phyloP scores from a whole-genome alignment of 768 basidiomycete species.

The Boletus rex-veris region DNA sequence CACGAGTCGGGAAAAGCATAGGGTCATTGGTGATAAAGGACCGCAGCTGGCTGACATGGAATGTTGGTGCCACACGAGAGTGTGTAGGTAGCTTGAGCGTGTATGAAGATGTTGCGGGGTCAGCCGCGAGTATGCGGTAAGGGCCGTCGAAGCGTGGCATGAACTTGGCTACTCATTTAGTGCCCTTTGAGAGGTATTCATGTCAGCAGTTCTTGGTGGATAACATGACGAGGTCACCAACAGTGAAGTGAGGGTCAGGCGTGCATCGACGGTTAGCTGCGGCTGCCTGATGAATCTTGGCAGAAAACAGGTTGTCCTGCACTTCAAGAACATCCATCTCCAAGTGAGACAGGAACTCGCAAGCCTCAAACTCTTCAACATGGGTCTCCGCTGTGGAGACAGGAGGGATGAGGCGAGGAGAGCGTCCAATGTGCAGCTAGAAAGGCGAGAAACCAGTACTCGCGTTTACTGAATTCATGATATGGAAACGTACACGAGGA shows the following conservation, averaged over 20 bases:
- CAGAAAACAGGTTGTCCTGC: not conserved
- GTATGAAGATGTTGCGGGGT: not conserved
- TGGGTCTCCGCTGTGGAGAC: no score
- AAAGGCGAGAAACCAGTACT: no score
- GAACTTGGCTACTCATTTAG: not conserved
- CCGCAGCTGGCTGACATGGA: not conserved
- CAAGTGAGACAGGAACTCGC: not conserved
- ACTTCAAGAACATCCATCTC: not conserved
- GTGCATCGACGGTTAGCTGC: no score
- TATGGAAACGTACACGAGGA: no score
- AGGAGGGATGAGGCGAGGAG: no score
- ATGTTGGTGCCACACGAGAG: not conserved
- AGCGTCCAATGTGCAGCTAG: no score
- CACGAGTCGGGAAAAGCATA: not conserved
- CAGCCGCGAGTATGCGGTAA: not conserved
- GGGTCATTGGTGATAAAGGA: not conserved
- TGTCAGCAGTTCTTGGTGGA: not conserved
- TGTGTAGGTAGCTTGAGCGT: not conserved
- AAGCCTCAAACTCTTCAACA: not conserved
- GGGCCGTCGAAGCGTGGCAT: not conserved
- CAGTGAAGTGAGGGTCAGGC: not conserved
- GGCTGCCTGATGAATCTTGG: not conserved
- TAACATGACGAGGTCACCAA: not conserved
- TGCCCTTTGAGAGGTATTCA: not conserved
- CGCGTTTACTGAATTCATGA: no score